phyloP scores from a whole-genome alignment of 2,329 filamentous ascomycete species.

The Dendryphion nanum region DNA sequence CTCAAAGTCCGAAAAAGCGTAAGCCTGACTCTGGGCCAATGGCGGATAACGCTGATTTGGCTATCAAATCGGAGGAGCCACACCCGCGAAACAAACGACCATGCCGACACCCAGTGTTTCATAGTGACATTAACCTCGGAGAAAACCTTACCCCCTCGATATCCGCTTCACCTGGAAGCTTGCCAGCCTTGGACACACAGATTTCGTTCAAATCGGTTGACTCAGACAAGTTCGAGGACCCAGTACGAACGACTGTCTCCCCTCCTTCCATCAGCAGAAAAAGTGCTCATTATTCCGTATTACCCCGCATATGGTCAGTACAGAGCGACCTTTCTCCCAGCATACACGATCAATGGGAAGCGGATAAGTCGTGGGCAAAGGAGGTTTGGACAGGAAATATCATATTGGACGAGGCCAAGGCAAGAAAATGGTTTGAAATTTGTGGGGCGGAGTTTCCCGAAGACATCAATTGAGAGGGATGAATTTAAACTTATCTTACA shows the following conservation, averaged over 20 bases:
- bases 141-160: too few species aligned
- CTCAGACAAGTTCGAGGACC: background rate
- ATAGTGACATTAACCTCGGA: too few species aligned
- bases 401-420: background rate
- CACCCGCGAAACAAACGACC: too few species aligned
- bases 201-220: too few species aligned
- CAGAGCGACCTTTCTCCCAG: background rate
- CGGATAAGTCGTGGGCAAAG: background rate
- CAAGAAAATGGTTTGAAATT: constrained; percentile 1
- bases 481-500: too few species aligned
- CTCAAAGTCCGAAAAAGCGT: constrained; percentile 3
- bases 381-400: background rate
- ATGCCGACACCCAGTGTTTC: too few species aligned
- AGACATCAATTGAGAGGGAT: too few species aligned
- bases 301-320: background rate
- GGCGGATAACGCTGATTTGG: too few species aligned
- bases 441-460: background rate
- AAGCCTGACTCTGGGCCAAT: background rate
- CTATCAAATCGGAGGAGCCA: too few species aligned
- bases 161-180: too few species aligned
- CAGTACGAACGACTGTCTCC: background rate
- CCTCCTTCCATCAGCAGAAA: background rate
- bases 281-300: background rate
- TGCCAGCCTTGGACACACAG: too few species aligned
- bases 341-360: background rate